Percentiles rank a stretch among this genome's conserved stretches.
These are phyloP conservation scores for Gnaphalium uliginosum DNA, from an alignment of 129 eudicot species.

Conservation along the genomic window DNA sequence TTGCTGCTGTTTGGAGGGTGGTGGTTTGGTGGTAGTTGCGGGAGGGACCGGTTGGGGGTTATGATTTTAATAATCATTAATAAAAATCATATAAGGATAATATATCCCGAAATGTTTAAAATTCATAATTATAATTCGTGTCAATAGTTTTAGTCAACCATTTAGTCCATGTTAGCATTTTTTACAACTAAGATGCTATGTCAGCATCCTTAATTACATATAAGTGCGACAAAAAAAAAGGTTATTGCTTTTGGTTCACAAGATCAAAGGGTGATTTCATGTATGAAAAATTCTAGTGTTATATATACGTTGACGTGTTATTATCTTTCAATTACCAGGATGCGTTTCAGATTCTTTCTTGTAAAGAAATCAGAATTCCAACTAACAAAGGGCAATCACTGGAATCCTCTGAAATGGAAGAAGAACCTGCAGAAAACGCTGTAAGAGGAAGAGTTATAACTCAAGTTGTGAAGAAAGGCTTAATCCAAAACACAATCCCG, in stretches of 20 bases:
- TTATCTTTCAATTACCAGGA: slow-evolving; percentile 53
- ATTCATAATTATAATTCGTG: neutral
- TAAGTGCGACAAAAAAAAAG: neutral
- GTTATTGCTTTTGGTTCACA: neutral
- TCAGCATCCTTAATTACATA: too few species aligned
- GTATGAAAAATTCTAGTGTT: neutral
- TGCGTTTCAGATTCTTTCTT: slow-evolving; percentile 74
- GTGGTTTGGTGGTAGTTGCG: neutral
- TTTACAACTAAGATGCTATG: too few species aligned
- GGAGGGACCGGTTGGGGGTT: neutral
- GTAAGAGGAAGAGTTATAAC: slow-evolving; percentile 78
- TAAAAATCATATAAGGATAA: too few species aligned
- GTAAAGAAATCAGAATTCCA: slow-evolving; percentile 86
- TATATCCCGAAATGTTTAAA: too few species aligned
- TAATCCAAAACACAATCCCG: slow-evolving; percentile 91
- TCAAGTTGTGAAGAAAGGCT: slow-evolving; percentile 79
- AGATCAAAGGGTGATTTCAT: neutral
- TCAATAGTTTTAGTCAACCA: neutral
- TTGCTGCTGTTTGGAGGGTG: neutral
- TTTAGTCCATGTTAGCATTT: neutral
- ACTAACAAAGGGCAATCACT: slow-evolving; percentile 59
- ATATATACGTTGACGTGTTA: neutral
- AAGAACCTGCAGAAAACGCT: slow-evolving; percentile 53
- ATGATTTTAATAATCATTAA: too few species aligned
- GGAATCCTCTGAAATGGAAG: slow-evolving; percentile 72